Percentiles rank a stretch among this genome's conserved stretches.
phyloP scores from a whole-genome alignment of 2,329 filamentous ascomycete genomes.

The Fusarium verticillioides region DNA sequence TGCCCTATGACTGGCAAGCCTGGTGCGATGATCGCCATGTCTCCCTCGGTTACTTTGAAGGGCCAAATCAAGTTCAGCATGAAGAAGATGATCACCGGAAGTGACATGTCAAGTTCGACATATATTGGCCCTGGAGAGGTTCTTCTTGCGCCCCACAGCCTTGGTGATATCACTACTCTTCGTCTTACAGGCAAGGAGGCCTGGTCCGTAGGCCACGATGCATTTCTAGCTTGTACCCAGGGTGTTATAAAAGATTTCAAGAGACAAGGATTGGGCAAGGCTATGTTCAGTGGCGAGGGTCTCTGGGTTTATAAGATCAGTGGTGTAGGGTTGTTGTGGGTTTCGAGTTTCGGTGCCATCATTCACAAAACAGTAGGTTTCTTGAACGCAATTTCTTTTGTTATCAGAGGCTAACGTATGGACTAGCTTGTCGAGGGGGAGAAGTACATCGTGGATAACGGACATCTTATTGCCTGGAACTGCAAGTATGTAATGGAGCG shows the following conservation, averaged over 20 bases:
- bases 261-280: slow-evolving; percentile 85
- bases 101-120: slow-evolving; percentile 80
- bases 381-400: neutral
- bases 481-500: slow-evolving; percentile 93
- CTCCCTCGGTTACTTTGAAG: slow-evolving; percentile 83
- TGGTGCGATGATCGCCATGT: slow-evolving; percentile 95
- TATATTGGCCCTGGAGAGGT: slow-evolving; percentile 93
- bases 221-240: slow-evolving; percentile 86
- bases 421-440: slow-evolving; percentile 72
- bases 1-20: slow-evolving; percentile 86
- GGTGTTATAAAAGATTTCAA: slow-evolving; percentile 91
- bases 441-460: slow-evolving; percentile 92
- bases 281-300: slow-evolving; percentile 93
- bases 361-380: slow-evolving; percentile 87
- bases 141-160: slow-evolving; percentile 79
- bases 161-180: slow-evolving; percentile 89
- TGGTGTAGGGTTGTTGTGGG: slow-evolving; percentile 85
- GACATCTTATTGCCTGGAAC: slow-evolving; percentile 96
- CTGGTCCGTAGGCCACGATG: slow-evolving; percentile 89
- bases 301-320: slow-evolving; percentile 89
- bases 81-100: slow-evolving; percentile 89
- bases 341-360: slow-evolving; percentile 94
- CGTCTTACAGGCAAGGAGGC: slow-evolving; percentile 75
- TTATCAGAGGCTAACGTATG: slow-evolving; percentile 10
- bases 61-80: slow-evolving; percentile 86